Evolutionary conservation across 331 rosid genomes (phyloP).

Genomic region (Malus hybrid): DNA sequence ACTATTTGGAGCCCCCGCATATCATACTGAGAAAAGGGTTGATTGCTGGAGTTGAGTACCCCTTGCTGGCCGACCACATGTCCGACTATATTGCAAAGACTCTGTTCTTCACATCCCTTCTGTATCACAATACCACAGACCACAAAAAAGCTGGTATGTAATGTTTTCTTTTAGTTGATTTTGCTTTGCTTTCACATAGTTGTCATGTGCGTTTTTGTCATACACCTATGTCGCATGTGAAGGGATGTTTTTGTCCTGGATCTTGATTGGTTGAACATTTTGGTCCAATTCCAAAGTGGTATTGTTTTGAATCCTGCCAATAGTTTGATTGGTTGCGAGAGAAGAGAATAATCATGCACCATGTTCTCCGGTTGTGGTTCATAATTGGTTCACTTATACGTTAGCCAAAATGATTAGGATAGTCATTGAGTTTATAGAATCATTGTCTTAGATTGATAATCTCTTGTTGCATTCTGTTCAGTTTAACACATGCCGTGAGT

Average conservation of each 20-base stretch:
- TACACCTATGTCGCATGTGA: too few relatives aligned
- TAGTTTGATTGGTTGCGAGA: background rate
- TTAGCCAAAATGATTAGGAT: background rate
- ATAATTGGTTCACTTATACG: background rate
- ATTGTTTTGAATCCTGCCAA: background rate
- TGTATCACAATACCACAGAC: constrained; percentile 51
- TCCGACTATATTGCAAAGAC: constrained; percentile 75
- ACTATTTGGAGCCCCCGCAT: constrained; percentile 87
- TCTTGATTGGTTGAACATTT: background rate
- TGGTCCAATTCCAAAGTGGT: background rate
- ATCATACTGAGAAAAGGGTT: constrained; percentile 84
- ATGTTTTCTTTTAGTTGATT: background rate
- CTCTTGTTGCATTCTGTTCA: background rate
- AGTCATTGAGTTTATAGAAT: too few relatives aligned
- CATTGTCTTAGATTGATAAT: background rate
- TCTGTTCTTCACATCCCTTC: constrained; percentile 68
- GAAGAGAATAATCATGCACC: constrained; percentile 4
- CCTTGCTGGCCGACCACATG: constrained; percentile 61
- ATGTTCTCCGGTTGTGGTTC: background rate
- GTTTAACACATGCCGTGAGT: background rate
- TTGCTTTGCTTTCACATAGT: background rate
- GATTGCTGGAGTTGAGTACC: constrained; percentile 76
- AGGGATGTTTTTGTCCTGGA: background rate
- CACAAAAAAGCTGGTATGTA: constrained; percentile 66
- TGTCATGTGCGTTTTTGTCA: background rate